Evolutionary conservation across 192 early-diverging fungal species (phyloP).

Genomic region (Podila epigama): DNA sequence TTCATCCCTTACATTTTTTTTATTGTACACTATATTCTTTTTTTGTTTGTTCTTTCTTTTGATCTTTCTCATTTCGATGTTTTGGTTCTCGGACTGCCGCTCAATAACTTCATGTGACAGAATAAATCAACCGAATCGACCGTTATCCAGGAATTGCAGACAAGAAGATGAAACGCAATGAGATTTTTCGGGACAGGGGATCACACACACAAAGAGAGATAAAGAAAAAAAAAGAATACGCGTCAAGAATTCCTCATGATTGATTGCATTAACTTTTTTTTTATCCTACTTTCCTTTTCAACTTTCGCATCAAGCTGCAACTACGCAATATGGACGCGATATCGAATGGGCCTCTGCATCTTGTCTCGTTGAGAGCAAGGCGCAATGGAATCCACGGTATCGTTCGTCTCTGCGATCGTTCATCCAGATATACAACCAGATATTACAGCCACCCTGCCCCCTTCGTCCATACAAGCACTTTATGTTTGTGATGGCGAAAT

Average conservation of each 20-base stretch:
- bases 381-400: background rate
- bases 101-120: too few relatives aligned
- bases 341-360: background rate
- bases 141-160: background rate
- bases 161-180: background rate
- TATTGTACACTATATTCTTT: background rate
- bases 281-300: background rate
- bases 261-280: constrained; percentile 9
- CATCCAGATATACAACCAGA: background rate
- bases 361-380: background rate
- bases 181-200: background rate
- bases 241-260: constrained; percentile 22
- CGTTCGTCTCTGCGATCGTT: background rate
- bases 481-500: background rate
- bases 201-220: background rate
- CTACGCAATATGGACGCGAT: background rate
- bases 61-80: too few relatives aligned
- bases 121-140: constrained; percentile 7
- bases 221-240: background rate
- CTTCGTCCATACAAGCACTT: background rate
- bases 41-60: constrained; percentile 1
- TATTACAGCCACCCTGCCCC: background rate
- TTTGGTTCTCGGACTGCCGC: too few relatives aligned
- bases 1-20: background rate
- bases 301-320: background rate